Base-by-base conservation (phyloP, 208 protist species). In the Crithidia thermophila region DNA sequence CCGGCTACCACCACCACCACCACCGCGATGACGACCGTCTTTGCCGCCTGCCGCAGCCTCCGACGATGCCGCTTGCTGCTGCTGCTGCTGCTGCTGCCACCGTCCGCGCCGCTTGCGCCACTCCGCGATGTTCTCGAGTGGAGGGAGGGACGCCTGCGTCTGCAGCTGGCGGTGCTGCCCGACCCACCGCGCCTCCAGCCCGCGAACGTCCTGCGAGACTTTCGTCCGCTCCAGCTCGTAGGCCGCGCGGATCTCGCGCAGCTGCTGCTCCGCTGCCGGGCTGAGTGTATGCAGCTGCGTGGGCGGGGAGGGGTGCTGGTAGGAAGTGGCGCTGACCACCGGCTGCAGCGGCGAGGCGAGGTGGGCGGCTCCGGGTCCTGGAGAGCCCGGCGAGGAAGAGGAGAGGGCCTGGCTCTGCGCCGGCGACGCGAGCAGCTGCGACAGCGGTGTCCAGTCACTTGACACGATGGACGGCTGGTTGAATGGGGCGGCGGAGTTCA, bases 141-240 rank as follows among this genome's bases (percentile, higher is more conserved):
- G 50, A 42, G 69, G 43, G 34, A 52, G 20, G 7, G 53, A 51
- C 27, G 37, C 33, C 9, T 58, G 53, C 20, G 60, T 27, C 50
- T 34, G 51, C 39, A 67, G 60, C 60, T 63, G 69, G 1, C 46
- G 21, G 37, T 75, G 60, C 37, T 68, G 60, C 11, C 30, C 23
- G 8, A 50, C 34, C 69, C 69, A 75, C 51, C 40, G 60, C 14
- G 61, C 45, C 31, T 67, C 61, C 60, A 75, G 49, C 23, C 21
- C 39, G 13, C 21, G 59, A 21, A 62, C 60, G 7, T 46, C 25
- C n/a, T 3, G 13, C 20, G 40, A 20, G 3, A 60, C 56, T 3
- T 18, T 27, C 1, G 51, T 20, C 25, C 67, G 40, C 20, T 50
- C 30, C 43, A 58, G 42, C 28, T 68, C 52, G 27, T 56, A 49